These are phyloP conservation scores for Teratosphaeria gauchensis DNA, from an alignment of 2,329 filamentous ascomycete species.

Conservation along the genomic window DNA sequence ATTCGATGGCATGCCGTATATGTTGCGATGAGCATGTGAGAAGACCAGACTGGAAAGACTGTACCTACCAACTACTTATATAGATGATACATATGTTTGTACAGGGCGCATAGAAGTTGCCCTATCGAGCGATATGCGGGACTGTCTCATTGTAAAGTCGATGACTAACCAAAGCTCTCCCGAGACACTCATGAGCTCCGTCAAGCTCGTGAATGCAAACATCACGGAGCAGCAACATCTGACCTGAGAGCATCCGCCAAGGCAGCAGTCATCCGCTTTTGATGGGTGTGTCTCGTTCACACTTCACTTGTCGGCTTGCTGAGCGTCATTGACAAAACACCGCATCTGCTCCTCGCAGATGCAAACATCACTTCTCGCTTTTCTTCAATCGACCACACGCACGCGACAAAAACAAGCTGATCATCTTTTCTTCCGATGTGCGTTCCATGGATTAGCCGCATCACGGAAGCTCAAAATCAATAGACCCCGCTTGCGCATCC, in stretches of 20 bases:
- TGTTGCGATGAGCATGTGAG: background rate
- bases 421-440: background rate
- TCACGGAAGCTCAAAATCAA: background rate
- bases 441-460: background rate
- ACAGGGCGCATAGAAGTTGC: background rate
- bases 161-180: background rate
- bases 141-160: background rate
- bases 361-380: background rate
- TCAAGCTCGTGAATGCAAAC: background rate
- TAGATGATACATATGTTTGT: background rate
- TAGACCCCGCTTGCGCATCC: background rate
- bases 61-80: background rate
- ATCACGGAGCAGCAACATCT: background rate
- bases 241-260: background rate
- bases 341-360: background rate
- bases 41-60: background rate
- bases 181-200: background rate
- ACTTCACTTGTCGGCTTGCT: background rate
- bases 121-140: background rate
- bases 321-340: background rate
- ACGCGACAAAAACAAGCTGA: background rate
- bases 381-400: background rate
- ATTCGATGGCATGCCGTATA: conserved; percentile 18
- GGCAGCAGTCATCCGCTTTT: background rate
- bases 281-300: background rate